Conservation (phyloP, 1,284 basidiomycete genomes). For the Ceratobasidium sp. region DNA sequence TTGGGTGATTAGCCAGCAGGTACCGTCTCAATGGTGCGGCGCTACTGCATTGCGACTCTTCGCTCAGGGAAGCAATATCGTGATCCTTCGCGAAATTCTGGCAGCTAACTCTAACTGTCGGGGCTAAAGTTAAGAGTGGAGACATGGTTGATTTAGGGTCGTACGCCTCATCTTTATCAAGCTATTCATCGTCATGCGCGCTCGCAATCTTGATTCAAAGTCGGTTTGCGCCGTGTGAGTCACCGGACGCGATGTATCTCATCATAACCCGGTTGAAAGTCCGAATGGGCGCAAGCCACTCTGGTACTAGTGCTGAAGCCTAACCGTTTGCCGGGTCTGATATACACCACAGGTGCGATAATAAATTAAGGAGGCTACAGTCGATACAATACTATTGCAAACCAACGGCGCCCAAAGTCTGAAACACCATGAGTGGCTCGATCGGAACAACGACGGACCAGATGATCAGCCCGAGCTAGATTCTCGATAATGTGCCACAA, state of each 20-base stretch:
- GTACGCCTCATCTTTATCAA: slow-evolving; percentile 7
- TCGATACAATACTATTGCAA: slow-evolving; percentile 10
- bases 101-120: background rate
- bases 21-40: background rate
- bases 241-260: background rate
- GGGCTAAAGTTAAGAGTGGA: background rate
- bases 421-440: slow-evolving; percentile 9
- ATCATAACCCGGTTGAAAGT: slow-evolving; percentile 1
- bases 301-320: background rate
- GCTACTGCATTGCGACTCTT: background rate
- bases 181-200: slow-evolving; percentile 16
- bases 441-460: background rate
- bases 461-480: background rate
- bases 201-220: background rate
- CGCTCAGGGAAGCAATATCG: background rate
- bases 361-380: slow-evolving; percentile 27
- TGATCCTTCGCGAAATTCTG: background rate
- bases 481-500: background rate
- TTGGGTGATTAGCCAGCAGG: background rate
- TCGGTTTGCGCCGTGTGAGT: slow-evolving; percentile 14
- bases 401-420: slow-evolving; percentile 22
- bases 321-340: background rate
- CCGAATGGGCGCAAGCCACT: background rate
- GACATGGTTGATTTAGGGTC: background rate
- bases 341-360: slow-evolving; percentile 2